Conservation (phyloP, 768 basidiomycete genomes). For the Butyriboletus loyo region DNA sequence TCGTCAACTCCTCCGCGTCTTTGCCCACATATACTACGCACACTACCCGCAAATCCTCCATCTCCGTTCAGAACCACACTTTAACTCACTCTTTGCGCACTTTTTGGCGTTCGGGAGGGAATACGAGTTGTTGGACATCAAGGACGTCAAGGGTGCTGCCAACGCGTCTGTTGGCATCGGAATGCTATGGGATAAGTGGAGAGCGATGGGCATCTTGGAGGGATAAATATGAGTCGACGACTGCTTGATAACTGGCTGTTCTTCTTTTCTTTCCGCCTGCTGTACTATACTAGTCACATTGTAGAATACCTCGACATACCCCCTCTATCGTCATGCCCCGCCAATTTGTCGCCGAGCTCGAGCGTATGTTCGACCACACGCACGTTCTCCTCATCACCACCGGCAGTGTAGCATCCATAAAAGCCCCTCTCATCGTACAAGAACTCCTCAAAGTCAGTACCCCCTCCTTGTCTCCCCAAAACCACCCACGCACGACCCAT, state of each 20-base stretch:
- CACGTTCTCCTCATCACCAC: constrained; percentile 86
- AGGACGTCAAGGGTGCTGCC: constrained; percentile 76
- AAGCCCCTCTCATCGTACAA: constrained; percentile 83
- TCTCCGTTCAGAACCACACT: constrained; percentile 90
- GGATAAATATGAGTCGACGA: constrained; percentile 14
- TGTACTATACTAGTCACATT: constrained; percentile 15
- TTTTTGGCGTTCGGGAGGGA: constrained; percentile 95
- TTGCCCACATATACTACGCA: constrained; percentile 95
- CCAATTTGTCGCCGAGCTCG: constrained; percentile 28
- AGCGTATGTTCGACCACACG: constrained; percentile 22
- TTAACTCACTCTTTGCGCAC: constrained; percentile 97
- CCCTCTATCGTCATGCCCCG: constrained; percentile 2
- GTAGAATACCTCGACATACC: constrained; percentile 1
- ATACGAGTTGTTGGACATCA: constrained; percentile 86
- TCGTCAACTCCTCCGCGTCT: constrained; percentile 93
- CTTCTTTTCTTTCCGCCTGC: not conserved
- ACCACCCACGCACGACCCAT: not conserved
- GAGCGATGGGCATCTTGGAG: constrained; percentile 76
- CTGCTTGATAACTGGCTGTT: not conserved
- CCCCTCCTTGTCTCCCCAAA: not conserved
- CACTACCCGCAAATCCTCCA: constrained; percentile 92
- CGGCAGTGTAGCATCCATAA: constrained; percentile 95
- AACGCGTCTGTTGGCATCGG: constrained; percentile 68
- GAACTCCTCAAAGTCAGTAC: constrained; percentile 64
- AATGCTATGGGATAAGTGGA: constrained; percentile 85